Evolutionary conservation across 257 asterid species (phyloP), one percentile per base, ranked within the genome.

Genomic region (Gynochthodes officinalis): DNA sequence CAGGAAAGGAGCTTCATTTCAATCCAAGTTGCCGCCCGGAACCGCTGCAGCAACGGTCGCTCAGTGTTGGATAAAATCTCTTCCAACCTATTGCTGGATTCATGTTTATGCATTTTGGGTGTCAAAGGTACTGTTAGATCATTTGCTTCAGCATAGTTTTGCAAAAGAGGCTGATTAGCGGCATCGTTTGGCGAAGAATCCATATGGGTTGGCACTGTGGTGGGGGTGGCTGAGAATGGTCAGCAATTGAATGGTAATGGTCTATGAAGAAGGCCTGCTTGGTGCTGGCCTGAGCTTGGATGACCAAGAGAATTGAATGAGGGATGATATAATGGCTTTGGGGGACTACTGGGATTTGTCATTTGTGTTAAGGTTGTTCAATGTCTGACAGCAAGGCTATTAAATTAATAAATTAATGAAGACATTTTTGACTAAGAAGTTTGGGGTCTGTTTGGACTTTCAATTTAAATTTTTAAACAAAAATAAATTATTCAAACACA

Each of bases 21-120:
- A 0, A 66, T 66, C 71, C 71, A 66, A 3, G 71, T 66, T 1
- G 71, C 71, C 25, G 57, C 53, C 57, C 71, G 71, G 57, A 35
- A 46, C 21, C 71, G 71, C 40, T 28, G 71, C 37, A 66, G 15
- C 57, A 30, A 48, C 40, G 71, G 55, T 9, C 25, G 55, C 12
- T 43, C 71, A 18, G 57, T 23, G 57, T 25, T 23, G 40, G 37
- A 27, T 30, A 66, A 55, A 18, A 44, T 66, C 6, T 42, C 39
- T 35, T 66, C 71, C 10, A 66, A 37, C 11, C 23, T 16, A 33
- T 43, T 44, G 39, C 71, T 66, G n/a, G 71, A 42, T 66, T 23
- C 71, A n/a, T 43, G 68, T 19, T 9, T 28, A 37, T 33, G 27
- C 63, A 61, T 33, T 23, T n/a, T n/a, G 42, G 49, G 43, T 6